A percentile compares a stretch with the other conserved stretches of the same genome.
phyloP scores from a whole-genome alignment of 2,329 filamentous ascomycete genomes.

The Alternaria arborescens region DNA sequence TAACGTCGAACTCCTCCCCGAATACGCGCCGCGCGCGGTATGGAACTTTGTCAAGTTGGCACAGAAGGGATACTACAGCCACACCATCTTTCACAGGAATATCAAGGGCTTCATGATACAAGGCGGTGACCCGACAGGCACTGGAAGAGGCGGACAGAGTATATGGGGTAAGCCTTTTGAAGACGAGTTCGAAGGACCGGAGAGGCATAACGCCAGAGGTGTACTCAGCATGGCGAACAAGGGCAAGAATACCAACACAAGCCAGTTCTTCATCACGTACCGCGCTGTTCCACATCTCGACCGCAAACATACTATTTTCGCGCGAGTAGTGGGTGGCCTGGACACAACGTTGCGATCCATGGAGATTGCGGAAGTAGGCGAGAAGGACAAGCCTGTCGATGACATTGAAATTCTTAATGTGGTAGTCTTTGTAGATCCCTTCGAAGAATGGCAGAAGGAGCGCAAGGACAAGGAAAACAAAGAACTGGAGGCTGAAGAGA shows the following conservation, averaged over 20 bases:
- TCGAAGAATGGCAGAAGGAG: slow-evolving; percentile 88
- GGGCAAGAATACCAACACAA: slow-evolving; percentile 96
- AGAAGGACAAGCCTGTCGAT: slow-evolving; percentile 75
- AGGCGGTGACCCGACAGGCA: slow-evolving; percentile 92
- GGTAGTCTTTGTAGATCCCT: slow-evolving; percentile 90
- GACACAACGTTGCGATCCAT: slow-evolving; percentile 76
- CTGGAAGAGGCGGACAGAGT: slow-evolving; percentile 86
- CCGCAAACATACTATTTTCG: slow-evolving; percentile 97
- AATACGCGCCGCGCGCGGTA: slow-evolving; percentile 89
- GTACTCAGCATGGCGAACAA: slow-evolving; percentile 97
- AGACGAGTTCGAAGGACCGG: slow-evolving; percentile 90
- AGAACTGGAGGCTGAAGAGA: slow-evolving; percentile 70
- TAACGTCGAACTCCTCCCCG: slow-evolving; percentile 88
- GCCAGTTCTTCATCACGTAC: slow-evolving; percentile 95
- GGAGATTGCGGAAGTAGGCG: slow-evolving; percentile 79
- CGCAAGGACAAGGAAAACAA: slow-evolving; percentile 62
- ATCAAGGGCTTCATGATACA: slow-evolving; percentile 98
- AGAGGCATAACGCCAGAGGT: slow-evolving; percentile 83
- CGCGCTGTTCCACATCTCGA: slow-evolving; percentile 85
- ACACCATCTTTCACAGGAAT: slow-evolving; percentile 87
- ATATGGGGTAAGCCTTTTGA: slow-evolving; percentile 95
- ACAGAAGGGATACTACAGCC: slow-evolving; percentile 88
- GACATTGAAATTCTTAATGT: slow-evolving; percentile 85
- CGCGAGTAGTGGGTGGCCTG: slow-evolving; percentile 78
- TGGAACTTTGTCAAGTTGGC: slow-evolving; percentile 95